Evolutionary conservation across 2,329 filamentous ascomycete genomes (phyloP), one percentile per base, ranked within the genome.

Genomic region (Phaeosphaeriaceae sp.): DNA sequence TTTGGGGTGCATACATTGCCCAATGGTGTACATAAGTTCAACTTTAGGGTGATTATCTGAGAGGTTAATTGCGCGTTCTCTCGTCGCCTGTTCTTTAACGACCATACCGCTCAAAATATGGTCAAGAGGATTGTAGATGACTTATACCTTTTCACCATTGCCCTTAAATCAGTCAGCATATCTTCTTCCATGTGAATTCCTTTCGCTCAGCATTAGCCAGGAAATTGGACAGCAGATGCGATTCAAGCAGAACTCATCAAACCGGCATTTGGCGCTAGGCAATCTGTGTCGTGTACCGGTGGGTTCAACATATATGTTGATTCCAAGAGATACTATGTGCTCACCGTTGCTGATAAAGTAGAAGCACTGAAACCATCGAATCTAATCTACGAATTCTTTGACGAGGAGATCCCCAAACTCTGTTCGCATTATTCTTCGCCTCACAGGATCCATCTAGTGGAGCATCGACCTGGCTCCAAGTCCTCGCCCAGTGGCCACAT

Each of bases 371-470:
- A 96, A 83, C 92, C 92, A 42, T 76, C 84, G n/a, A 88, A 88
- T 62, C 73, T 95, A 30, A 82, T 97, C 47, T 89, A 92, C 67
- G 85, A 89, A 56, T 97, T 96, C 76, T 86, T 82, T 73, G 89
- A 97, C 73, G 89, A 87, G 67, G 92, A 97, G 76, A 96, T 97
- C 67, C 90, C 43, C 89, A 94, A 79, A 96, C 92, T 29, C 72
- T 97, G 66, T 96, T 96, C 77, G 95, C 92, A 42, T 96, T 96
- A 80, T 81, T 97, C 54, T 97, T 97, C 76, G 93, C 93, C 49
- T 96, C 92, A 4, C 93, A 97, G 77, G 93, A 97, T 74, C 93
- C 93, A 58, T 96, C 93, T 56, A 93, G 89, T 78, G 94, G 90
- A 67, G 92, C 93, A 52, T 85, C 84, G 67, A 97, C 92, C 44